Base-by-base conservation (phyloP, 345 rosid species). In the Gynandropsis gynandra region DNA sequence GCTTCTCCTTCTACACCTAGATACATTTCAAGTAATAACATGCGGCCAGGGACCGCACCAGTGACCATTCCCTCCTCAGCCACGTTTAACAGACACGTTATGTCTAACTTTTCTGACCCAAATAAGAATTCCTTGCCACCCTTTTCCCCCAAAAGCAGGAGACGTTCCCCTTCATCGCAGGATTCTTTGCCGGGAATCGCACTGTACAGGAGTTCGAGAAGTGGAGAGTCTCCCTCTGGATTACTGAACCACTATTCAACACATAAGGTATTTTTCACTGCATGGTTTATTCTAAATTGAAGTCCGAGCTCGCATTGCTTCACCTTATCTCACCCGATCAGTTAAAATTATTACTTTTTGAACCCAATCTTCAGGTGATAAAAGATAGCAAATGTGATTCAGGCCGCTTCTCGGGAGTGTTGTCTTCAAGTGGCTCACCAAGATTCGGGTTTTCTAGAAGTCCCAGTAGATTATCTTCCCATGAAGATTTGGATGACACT, bases 391-490 rank as follows among this genome's bases (percentile, higher is more conserved):
- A 69, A 70, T 86, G 81, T 39, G 97, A 89, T 64, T 86, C 90
- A 0, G 95, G 94, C 29, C 70, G 95, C 60, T 83, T 83, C 72
- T 86, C 94, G 7, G 90, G 88, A 65, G 61, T 89, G 65, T 59
- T 83, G 53, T 86, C 95, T 66, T 81, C 95, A 7, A 83, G 95
- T 54, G 93, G 81, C 57, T 85, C 95, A 21, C 87, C 93, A 32
- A 77, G 81, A 33, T 44, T 77, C 52, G 95, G 84, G 63, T 79
- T 79, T 72, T 89, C 97, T 61, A 70, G 82, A 59, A 81, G 85
- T 72, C 83, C 97, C 31, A 82, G 94, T 74, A 75, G 88, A 72
- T 72, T 85, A 34, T 89, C 97, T 56, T 81, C 79, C 50, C 90
- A 69, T 59, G 93, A 89, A 57, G 93, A 85, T 59, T 38, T 67